phyloP scores from a whole-genome alignment of 2,329 filamentous ascomycete species.

The Cephalotrichum gorgonifer region DNA sequence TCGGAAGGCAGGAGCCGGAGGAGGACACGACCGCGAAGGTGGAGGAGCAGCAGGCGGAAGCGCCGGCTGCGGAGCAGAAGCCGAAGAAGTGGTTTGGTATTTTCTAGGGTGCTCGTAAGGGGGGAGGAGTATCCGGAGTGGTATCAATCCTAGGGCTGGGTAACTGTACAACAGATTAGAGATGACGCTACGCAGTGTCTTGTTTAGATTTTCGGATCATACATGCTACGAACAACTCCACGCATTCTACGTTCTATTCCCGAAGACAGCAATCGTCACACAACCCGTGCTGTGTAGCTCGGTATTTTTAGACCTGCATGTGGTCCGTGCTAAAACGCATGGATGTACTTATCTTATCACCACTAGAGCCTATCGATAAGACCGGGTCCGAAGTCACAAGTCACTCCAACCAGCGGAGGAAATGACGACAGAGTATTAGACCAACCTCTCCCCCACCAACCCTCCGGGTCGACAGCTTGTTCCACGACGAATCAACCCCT shows the following conservation, averaged over 20 bases:
- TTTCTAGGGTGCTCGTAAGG: slow-evolving; percentile 40
- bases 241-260: too few species aligned
- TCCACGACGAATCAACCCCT: too few species aligned
- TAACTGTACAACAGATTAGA: not conserved
- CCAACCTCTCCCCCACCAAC: not conserved
- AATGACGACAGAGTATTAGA: not conserved
- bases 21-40: slow-evolving; percentile 21
- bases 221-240: not conserved
- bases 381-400: not conserved
- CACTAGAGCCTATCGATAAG: not conserved
- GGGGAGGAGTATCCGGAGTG: not conserved
- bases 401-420: not conserved
- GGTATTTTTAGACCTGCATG: not conserved
- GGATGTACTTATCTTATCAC: not conserved
- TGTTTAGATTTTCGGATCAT: not conserved
- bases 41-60: slow-evolving; percentile 19
- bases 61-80: slow-evolving; percentile 19
- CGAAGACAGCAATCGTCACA: too few species aligned
- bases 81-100: slow-evolving; percentile 76
- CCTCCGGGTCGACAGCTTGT: too few species aligned
- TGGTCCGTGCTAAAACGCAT: too few species aligned
- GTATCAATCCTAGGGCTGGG: not conserved
- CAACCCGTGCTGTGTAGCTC: not conserved
- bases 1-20: slow-evolving; percentile 23
- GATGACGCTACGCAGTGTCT: not conserved